Conservation (phyloP, 2,329 filamentous ascomycete species). For the Herpotrichia juniperi region DNA sequence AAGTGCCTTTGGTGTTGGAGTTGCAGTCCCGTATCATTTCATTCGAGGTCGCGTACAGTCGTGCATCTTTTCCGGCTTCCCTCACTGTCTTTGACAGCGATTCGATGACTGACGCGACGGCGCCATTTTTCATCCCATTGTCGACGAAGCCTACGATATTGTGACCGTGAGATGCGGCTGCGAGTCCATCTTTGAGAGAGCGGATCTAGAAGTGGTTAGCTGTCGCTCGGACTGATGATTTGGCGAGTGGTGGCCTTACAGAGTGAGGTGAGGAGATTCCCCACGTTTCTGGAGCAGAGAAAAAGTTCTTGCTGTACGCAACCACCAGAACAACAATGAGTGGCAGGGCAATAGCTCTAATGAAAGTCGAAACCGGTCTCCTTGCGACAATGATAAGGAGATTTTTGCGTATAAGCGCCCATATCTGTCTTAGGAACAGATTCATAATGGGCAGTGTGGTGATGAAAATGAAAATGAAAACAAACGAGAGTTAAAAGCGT, state of each 20-base stretch:
- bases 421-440: constrained; percentile 24
- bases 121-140: constrained; percentile 29
- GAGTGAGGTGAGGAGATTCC: constrained; percentile 26
- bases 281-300: constrained; percentile 22
- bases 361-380: constrained; percentile 25
- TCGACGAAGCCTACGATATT: constrained; percentile 30
- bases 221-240: neutral
- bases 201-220: constrained; percentile 20
- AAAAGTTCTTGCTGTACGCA: constrained; percentile 30
- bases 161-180: constrained; percentile 14
- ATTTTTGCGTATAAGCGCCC: constrained; percentile 33
- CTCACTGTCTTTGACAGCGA: constrained; percentile 22
- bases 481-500: neutral
- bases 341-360: constrained; percentile 30
- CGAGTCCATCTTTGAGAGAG: constrained; percentile 22
- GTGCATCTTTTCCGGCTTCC: constrained; percentile 23
- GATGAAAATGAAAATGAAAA: neutral
- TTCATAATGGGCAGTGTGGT: neutral
- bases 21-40: constrained; percentile 21
- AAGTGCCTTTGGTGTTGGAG: constrained; percentile 13
- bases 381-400: constrained; percentile 28
- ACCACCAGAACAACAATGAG: constrained; percentile 27
- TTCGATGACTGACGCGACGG: constrained; percentile 24
- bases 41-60: constrained; percentile 12
- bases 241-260: constrained; percentile 16